Conservation (phyloP, 495 filamentous ascomycete species). For the Penicillium diatomitis region DNA sequence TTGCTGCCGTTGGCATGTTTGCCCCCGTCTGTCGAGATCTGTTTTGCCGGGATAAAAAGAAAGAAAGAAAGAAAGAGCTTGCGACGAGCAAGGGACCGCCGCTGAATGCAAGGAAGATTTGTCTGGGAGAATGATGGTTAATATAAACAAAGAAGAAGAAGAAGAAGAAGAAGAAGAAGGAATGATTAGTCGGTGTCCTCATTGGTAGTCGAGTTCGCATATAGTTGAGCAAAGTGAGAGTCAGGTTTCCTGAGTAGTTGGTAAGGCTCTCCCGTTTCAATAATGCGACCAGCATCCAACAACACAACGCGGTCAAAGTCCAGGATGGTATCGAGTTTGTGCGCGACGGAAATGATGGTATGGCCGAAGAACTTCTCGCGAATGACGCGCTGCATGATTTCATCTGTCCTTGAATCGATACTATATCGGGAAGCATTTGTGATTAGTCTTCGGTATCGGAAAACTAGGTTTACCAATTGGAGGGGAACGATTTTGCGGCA, state of each 20-base stretch:
- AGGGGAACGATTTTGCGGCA: no score
- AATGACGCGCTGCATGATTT: constrained; percentile 50
- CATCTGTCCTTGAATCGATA: constrained; percentile 48
- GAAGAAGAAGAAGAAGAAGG: not conserved
- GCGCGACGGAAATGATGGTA: constrained; percentile 55
- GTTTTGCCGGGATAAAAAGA: no score
- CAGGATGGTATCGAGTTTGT: constrained; percentile 50
- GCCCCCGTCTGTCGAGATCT: no score
- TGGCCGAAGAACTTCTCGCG: constrained; percentile 46
- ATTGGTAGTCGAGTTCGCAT: constrained; percentile 17
- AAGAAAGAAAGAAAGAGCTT: no score
- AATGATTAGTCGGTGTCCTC: constrained; percentile 14
- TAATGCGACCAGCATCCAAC: constrained; percentile 35
- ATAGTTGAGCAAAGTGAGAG: constrained; percentile 26
- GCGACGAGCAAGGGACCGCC: no score
- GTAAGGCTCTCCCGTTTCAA: constrained; percentile 37
- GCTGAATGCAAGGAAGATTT: no score
- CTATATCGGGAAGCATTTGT: constrained; percentile 13
- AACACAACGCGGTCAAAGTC: constrained; percentile 45
- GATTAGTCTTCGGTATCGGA: not conserved
- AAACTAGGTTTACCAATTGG: no score
- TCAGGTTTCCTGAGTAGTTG: constrained; percentile 19
- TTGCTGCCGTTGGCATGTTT: no score
- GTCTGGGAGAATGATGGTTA: no score
- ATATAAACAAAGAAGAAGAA: not conserved